Evolutionary conservation across 768 basidiomycete species (phyloP).

Genomic region (Leccinum aurantiacum): DNA sequence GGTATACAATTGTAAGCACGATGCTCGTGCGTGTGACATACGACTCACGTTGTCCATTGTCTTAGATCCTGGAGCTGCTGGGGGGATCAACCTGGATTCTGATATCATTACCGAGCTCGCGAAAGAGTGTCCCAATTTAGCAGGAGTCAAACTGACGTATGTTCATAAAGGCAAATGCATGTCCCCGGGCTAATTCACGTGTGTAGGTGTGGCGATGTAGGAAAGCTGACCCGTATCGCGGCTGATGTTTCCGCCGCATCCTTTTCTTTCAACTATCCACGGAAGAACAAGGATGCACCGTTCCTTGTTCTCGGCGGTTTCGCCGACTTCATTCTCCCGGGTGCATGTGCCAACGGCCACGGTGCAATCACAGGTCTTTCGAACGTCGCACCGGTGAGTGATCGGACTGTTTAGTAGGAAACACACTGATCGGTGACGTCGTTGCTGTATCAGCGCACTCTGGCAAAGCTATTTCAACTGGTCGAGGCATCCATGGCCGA

Average conservation of each 20-base stretch:
- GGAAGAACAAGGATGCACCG: conserved; percentile 61
- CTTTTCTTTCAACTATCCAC: conserved; percentile 62
- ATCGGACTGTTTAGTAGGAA: not conserved
- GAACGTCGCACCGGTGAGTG: conserved; percentile 73
- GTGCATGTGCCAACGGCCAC: conserved; percentile 70
- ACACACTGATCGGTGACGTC: not conserved
- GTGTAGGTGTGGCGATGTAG: conserved; percentile 83
- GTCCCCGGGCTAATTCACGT: conserved; percentile 8
- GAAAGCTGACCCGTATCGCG: conserved; percentile 84
- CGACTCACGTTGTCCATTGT: not conserved
- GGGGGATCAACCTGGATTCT: conserved; percentile 90
- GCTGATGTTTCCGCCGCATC: conserved; percentile 56
- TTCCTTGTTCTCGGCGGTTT: conserved; percentile 89
- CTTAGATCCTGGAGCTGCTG: conserved; percentile 82
- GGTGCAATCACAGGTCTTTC: conserved; percentile 91
- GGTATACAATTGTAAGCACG: conserved; percentile 76
- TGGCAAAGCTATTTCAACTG: conserved; percentile 62
- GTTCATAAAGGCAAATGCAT: conserved; percentile 29
- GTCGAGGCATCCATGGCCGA: conserved; percentile 56
- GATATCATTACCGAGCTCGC: conserved; percentile 84
- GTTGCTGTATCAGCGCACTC: conserved; percentile 46
- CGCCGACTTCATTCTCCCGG: conserved; percentile 77
- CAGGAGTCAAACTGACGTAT: conserved; percentile 88
- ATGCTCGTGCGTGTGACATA: not conserved
- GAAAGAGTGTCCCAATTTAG: conserved; percentile 69